Evolutionary conservation across 768 basidiomycete species (phyloP), one percentile per base, ranked within the genome.

Genomic region (Pulveroboletus sp.): DNA sequence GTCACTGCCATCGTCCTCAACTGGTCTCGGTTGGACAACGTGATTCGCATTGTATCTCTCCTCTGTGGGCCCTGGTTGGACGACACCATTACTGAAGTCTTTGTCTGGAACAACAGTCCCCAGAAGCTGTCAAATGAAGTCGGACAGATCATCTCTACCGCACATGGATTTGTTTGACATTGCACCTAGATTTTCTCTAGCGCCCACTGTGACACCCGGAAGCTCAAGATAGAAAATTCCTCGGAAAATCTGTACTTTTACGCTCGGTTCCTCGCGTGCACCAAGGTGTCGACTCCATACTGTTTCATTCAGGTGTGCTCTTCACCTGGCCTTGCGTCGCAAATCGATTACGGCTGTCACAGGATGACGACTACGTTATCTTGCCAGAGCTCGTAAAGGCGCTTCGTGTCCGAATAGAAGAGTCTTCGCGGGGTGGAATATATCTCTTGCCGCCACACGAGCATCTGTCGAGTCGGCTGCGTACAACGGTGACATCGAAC

Each of bases 301-400:
- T 86, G 81, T 62, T 85, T 85, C 60, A 71, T 85, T 39, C 84
- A 85, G 69, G 82, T 80, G 46, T 14, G 60, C 51, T 27, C 31
- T 43, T 49, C 32, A 11, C n/a, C 38, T 30, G 11, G 10, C 26
- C 37, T 37, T 43, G 39, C 50, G 35, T 31, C 30, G 21, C 21
- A 21, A 21, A 49, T 11, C 51, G 36, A 39, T 17, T 49, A 26
- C 37, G 50, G 41, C 56, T 35, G 41, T 18, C 24, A 10, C 51
- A 85, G 84, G 85, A 86, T 57, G 85, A 87, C 58, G 85, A 85
- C 63, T 86, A 80, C 59, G 69, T 86, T 18, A 61, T 87, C 42
- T 63, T 70, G 28, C 79, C 85, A 8, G 77, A 82, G 54, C 71
- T 83, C 30, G 76, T 86, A 50, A 69, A 69, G 31, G 61, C 77